These are phyloP conservation scores for Flaveria floridana DNA, from an alignment of 140 eudicot species.

Conservation along the genomic window DNA sequence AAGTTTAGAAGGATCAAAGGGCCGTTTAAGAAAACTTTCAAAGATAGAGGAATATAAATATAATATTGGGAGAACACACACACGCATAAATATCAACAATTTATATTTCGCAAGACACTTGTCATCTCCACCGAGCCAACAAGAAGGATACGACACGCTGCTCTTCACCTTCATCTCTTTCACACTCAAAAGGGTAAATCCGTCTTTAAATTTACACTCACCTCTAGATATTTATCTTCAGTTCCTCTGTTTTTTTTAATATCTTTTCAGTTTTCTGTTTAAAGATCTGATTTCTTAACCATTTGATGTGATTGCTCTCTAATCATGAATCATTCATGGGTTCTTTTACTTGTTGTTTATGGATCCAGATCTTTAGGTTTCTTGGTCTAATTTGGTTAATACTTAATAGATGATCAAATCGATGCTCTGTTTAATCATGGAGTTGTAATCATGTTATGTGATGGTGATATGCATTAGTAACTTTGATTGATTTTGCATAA, in stretches of 20 bases:
- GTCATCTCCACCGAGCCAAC: constrained; percentile 53
- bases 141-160: constrained; percentile 57
- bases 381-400: neutral
- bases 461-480: neutral
- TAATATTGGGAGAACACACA: neutral
- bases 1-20: neutral
- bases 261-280: constrained; percentile 13
- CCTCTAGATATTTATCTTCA: constrained; percentile 11
- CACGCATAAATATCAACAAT: constrained; percentile 36
- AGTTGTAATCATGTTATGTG: constrained; percentile 9
- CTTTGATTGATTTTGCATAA: neutral
- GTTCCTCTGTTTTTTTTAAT: neutral
- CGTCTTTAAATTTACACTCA: constrained; percentile 38
- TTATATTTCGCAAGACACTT: constrained; percentile 49
- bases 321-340: constrained; percentile 31
- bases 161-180: constrained; percentile 43
- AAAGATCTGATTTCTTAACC: constrained; percentile 27
- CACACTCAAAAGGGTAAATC: constrained; percentile 48
- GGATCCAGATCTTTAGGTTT: constrained; percentile 28
- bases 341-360: constrained; percentile 5
- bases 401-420: neutral
- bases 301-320: constrained; percentile 25
- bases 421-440: neutral
- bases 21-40: neutral
- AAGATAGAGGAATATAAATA: constrained; percentile 9